Evolutionary conservation across 1,284 basidiomycete genomes (phyloP).

Genomic region (Stygiomarasmius scandens): DNA sequence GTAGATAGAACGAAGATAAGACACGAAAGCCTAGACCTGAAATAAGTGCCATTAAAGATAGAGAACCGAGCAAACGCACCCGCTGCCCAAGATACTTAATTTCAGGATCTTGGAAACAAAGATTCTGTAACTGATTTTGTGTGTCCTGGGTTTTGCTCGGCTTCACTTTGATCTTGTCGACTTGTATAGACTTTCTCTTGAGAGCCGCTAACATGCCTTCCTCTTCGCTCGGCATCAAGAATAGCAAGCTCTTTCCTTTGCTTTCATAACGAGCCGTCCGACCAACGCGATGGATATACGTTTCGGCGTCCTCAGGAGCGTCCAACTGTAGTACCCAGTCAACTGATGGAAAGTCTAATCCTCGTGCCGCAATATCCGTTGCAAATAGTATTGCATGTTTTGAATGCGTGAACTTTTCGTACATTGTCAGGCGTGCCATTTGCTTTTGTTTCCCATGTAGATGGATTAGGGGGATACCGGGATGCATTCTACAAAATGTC

Average conservation of each 20-base stretch:
- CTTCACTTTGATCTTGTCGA: conserved; percentile 89
- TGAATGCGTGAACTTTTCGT: conserved; percentile 78
- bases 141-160: conserved; percentile 88
- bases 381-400: conserved; percentile 87
- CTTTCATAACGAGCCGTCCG: conserved; percentile 94
- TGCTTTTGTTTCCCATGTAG: conserved; percentile 98
- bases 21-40: conserved; percentile 84
- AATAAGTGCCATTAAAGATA: conserved; percentile 1
- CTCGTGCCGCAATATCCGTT: conserved; percentile 97
- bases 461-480: conserved; percentile 89
- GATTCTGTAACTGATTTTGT: conserved; percentile 87
- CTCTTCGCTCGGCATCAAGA: conserved; percentile 91
- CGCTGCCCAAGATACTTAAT: conserved; percentile 97
- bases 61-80: conserved; percentile 48
- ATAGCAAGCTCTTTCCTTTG: conserved; percentile 84
- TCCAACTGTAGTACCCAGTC: conserved; percentile 99
- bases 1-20: conserved; percentile 92
- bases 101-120: conserved; percentile 95
- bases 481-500: conserved; percentile 93
- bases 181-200: conserved; percentile 72
- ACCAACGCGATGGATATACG: conserved; percentile 97
- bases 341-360: conserved; percentile 95
- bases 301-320: conserved; percentile 97
- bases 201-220: conserved; percentile 82
- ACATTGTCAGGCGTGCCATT: conserved; percentile 81